Base-by-base conservation (phyloP, 345 rosid species). In the Jatropha curcas region DNA sequence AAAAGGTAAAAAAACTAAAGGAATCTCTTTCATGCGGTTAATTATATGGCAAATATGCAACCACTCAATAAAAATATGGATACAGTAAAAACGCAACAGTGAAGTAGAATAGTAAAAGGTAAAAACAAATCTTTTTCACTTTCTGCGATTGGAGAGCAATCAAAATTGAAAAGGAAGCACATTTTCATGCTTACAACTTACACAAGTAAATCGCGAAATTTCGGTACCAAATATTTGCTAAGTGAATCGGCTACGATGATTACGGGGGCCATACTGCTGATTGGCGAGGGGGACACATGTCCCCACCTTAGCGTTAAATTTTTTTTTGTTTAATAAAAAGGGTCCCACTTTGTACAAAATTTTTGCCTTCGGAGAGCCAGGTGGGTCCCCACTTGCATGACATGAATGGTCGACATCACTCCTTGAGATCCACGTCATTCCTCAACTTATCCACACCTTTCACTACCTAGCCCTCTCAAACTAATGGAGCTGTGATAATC, bases 341-440 rank as follows among this genome's bases (percentile, higher is more conserved):
- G n/a, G 46, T 39, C 65, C 37, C 60, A 34, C 2, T 22, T 10
- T 5, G 39, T 20, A 58, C 70, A 48, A 22, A 20, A 63, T 45
- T 17, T 52, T 59, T 33, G 59, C 25, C 25, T 72, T 51, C 68
- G 70, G 24, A 34, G 60, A 25, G 72, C 83, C 81, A 79, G 33
- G 65, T 79, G 84, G 85, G 76, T 9, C 82, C 89, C 68, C 2
- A 1, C 35, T 24, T 14, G 62, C 34, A 39, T 72, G 78, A 81
- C 81, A 79, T 69, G 77, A 77, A 76, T 71, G 79, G 88, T 81
- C 84, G 53, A 62, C 82, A 75, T 82, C 82, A 71, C 81, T 71
- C 74, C 77, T 75, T 68, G 72, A 73, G 70, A 77, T 82, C 90
- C 89, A 83, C 90, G 84, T 84, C 84, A 77, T 39, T 7, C 72